Base-by-base conservation (phyloP, 2,329 filamentous ascomycete genomes). In the Hawksworthiomyces lignivorus region DNA sequence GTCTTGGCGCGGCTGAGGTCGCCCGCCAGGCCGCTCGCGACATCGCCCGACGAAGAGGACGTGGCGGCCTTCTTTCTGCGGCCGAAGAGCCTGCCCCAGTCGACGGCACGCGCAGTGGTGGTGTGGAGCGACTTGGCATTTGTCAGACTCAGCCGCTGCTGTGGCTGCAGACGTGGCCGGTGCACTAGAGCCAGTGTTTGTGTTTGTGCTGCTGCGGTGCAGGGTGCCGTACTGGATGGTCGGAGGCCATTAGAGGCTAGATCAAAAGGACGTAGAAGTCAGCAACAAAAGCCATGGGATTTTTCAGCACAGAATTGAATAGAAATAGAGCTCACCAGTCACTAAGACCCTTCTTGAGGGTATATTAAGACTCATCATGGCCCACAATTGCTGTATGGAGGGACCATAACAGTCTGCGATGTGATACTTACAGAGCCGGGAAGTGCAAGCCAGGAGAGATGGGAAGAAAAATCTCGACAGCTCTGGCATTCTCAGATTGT, bases 331-430 rank as follows among this genome's bases (percentile, higher is more conserved):
- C 69, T 44, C 70, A 86, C 82, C 76, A 59, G 72, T 68, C 56
- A 69, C 67, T 43, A 73, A 67, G 53, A 82, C 64, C 65, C 74
- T 75, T 67, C 77, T 67, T 54, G 77, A 69, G 52, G 80, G 77
- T 56, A 79, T 64, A 61, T 74, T 73, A 54, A 82, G 62, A 64
- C 70, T 84, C 82, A 87, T 87, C 36, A 43, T 50, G 48, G 51
- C 54, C 31, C 8, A 32, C 26, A 43, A 47, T 48, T 39, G 43
- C 29, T 39, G 43, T 33, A 17, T n/a, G n/a, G n/a, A n/a, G n/a
- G n/a, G n/a, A n/a, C n/a, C n/a, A n/a, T n/a, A n/a, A n/a, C n/a
- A n/a, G n/a, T n/a, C n/a, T n/a, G n/a, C n/a, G n/a, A n/a, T n/a
- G n/a, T n/a, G n/a, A n/a, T n/a, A n/a, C n/a, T n/a, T n/a, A n/a